phyloP scores from a whole-genome alignment of 495 filamentous ascomycete genomes.

The Friedmanniomyces endolithicus region DNA sequence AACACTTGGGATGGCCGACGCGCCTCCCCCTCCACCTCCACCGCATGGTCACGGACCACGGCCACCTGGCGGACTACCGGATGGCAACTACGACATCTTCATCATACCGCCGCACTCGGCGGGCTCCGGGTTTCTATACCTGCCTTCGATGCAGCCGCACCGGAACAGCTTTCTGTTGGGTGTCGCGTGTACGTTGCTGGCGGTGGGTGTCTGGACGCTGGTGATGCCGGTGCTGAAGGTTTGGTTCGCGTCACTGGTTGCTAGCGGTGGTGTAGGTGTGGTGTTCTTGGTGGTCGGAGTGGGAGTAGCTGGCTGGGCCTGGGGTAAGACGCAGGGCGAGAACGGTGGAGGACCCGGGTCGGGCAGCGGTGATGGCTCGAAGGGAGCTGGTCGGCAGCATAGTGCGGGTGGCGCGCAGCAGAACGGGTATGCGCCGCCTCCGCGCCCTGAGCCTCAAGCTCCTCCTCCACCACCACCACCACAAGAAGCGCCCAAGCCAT shows the following conservation, averaged over 20 bases:
- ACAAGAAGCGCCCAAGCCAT: constrained; percentile 1
- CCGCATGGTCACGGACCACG: constrained; percentile 29
- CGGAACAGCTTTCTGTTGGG: constrained; percentile 86
- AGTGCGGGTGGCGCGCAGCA: constrained; percentile 11
- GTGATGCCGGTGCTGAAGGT: constrained; percentile 54
- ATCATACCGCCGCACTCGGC: constrained; percentile 89
- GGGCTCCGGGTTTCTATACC: constrained; percentile 82
- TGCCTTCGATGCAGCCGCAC: constrained; percentile 74
- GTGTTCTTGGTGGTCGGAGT: constrained; percentile 49
- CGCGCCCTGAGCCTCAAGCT: not conserved
- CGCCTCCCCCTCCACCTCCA: constrained; percentile 29
- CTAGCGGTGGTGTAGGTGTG: constrained; percentile 51
- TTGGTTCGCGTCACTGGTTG: constrained; percentile 50
- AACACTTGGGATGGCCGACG: constrained; percentile 3
- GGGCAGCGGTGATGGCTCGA: constrained; percentile 6
- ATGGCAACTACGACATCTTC: constrained; percentile 91
- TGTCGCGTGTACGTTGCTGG: constrained; percentile 55
- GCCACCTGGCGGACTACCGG: constrained; percentile 46
- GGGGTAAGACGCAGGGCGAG: constrained; percentile 53
- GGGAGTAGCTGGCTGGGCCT: constrained; percentile 64
- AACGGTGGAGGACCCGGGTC: constrained; percentile 17
- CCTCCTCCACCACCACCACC: constrained; percentile 16
- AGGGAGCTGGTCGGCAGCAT: not conserved
- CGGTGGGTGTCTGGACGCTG: constrained; percentile 53
- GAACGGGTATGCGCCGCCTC: constrained; percentile 19